Evolutionary conservation across 1,284 basidiomycete species (phyloP).

Genomic region (Microbotryum saponariae): DNA sequence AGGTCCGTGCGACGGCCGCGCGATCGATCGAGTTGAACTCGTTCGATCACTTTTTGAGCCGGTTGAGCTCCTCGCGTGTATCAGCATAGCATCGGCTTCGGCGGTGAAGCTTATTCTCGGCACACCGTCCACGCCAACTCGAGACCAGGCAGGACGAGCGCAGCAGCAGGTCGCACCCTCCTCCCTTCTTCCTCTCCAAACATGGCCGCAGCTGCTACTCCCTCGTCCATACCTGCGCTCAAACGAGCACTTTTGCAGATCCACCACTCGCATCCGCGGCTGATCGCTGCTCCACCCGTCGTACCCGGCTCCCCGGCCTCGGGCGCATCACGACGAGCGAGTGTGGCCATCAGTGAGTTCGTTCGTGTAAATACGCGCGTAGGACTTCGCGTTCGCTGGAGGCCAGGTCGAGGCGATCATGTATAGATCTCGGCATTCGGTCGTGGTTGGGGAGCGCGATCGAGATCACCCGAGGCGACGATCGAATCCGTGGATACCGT

Average conservation of each 20-base stretch:
- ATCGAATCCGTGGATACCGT: background rate
- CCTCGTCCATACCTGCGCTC: background rate
- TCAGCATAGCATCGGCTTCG: no score
- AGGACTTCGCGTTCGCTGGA: background rate
- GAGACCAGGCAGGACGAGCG: no score
- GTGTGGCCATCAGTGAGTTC: slow-evolving; percentile 34
- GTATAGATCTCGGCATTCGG: background rate
- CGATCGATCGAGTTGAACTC: no score
- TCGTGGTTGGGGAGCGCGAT: background rate
- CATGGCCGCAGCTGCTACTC: no score
- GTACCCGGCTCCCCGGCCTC: background rate
- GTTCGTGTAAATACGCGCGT: background rate
- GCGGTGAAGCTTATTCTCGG: no score
- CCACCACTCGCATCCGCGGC: slow-evolving; percentile 12
- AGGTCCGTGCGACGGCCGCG: no score
- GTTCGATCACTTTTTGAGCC: no score
- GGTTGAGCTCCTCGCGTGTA: no score
- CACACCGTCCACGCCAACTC: no score
- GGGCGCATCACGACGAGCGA: slow-evolving; percentile 22
- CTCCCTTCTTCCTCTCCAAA: no score
- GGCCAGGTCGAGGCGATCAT: no score
- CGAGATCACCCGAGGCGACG: background rate
- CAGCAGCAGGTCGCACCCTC: no score
- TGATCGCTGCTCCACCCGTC: slow-evolving; percentile 27
- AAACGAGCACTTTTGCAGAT: slow-evolving; percentile 10